Percentiles rank a stretch among this genome's conserved stretches.
phyloP scores from a whole-genome alignment of 164 flowering plant species.

The Liquidambar formosana region DNA sequence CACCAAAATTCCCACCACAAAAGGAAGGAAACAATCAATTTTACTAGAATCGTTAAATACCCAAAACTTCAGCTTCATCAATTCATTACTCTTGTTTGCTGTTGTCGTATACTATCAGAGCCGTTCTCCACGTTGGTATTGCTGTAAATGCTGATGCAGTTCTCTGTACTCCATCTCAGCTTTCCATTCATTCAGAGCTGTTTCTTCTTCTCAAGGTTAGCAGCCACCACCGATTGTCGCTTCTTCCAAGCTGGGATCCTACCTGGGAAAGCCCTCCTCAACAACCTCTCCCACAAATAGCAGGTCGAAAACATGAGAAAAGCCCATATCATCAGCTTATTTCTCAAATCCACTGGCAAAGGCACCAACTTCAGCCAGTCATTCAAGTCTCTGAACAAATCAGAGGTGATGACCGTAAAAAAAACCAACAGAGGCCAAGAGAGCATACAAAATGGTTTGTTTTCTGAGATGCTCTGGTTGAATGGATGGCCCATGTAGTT shows the following conservation, averaged over 20 bases:
- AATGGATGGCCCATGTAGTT: conserved; percentile 99
- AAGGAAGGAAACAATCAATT: no score
- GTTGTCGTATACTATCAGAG: no score
- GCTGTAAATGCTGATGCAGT: not conserved
- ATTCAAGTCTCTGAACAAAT: conserved; percentile 77
- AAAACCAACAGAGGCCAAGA: conserved; percentile 71
- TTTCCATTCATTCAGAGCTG: conserved; percentile 10
- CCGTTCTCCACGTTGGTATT: no score
- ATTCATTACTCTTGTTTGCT: no score
- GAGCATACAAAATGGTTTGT: conserved; percentile 83
- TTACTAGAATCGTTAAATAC: no score
- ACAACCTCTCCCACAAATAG: conserved; percentile 77
- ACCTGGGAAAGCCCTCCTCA: conserved; percentile 95
- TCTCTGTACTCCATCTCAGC: not conserved
- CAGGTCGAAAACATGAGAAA: conserved; percentile 64
- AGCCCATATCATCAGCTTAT: conserved; percentile 76
- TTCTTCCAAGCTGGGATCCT: conserved; percentile 74
- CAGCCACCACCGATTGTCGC: conserved; percentile 44
- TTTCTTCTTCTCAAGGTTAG: conserved; percentile 58
- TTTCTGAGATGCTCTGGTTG: conserved; percentile 87
- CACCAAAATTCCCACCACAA: no score
- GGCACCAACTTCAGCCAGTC: conserved; percentile 85
- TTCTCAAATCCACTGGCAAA: conserved; percentile 62
- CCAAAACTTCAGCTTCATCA: no score
- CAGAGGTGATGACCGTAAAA: conserved; percentile 74